phyloP scores from a whole-genome alignment of 148 eudicot species.

The Dianthus caryophyllus region DNA sequence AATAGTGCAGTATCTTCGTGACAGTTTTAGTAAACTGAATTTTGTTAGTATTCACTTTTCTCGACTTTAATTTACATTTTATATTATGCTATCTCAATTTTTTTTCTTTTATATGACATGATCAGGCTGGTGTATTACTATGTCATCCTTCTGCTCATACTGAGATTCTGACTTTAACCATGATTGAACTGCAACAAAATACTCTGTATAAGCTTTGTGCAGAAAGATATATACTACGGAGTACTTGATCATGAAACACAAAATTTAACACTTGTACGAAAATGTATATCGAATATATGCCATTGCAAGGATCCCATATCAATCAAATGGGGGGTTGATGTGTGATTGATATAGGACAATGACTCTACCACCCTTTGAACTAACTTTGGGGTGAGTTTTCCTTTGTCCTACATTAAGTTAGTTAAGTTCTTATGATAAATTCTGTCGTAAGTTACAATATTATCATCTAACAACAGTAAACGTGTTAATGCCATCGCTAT shows the following conservation, averaged over 20 bases:
- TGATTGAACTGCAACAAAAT: neutral
- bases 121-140: neutral
- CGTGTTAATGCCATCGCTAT: neutral
- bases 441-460: neutral
- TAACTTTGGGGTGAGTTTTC: no score
- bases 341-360: no score
- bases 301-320: no score
- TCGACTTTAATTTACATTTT: neutral
- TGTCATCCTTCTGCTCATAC: neutral
- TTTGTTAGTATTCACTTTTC: neutral
- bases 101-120: neutral
- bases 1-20: neutral
- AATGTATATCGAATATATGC: no score
- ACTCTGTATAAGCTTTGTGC: neutral
- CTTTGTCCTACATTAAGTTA: neutral
- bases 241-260: neutral
- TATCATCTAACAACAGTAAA: neutral
- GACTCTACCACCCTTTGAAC: no score
- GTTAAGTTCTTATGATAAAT: neutral
- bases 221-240: neutral
- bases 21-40: neutral
- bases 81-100: neutral
- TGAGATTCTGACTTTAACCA: neutral
- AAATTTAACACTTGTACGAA: neutral
- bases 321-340: no score